These are phyloP conservation scores for Didymellaceae sp. DNA, from an alignment of 2,329 filamentous ascomycete species.

Conservation along the genomic window DNA sequence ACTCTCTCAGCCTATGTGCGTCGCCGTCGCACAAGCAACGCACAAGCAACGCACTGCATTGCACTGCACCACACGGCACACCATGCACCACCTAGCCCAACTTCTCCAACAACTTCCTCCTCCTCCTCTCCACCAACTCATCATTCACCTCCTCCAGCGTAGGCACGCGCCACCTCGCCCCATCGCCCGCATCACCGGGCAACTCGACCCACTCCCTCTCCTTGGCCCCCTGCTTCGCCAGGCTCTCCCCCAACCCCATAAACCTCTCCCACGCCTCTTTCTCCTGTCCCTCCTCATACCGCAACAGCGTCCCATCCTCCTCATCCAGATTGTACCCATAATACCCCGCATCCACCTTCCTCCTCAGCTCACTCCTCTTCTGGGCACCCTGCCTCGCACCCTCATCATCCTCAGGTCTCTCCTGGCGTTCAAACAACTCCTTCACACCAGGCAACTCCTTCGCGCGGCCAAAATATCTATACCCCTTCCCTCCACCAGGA, in stretches of 20 bases:
- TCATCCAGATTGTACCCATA: slow-evolving; percentile 95
- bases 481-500: slow-evolving; percentile 79
- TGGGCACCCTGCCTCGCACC: slow-evolving; percentile 69
- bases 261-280: slow-evolving; percentile 77
- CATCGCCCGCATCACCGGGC: slow-evolving; percentile 86
- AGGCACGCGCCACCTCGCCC: slow-evolving; percentile 80
- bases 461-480: slow-evolving; percentile 84
- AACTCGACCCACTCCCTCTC: slow-evolving; percentile 74
- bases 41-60: too few species aligned
- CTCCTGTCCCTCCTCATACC: slow-evolving; percentile 85
- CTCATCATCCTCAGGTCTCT: slow-evolving; percentile 52
- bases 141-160: slow-evolving; percentile 92
- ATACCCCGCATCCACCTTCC: slow-evolving; percentile 88
- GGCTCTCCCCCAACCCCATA: slow-evolving; percentile 61
- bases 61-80: too few species aligned
- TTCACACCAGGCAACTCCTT: slow-evolving; percentile 92
- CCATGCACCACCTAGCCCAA: too few species aligned
- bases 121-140: slow-evolving; percentile 85
- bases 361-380: slow-evolving; percentile 71
- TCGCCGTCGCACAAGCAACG: too few species aligned
- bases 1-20: too few species aligned
- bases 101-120: slow-evolving; percentile 84
- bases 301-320: slow-evolving; percentile 81
- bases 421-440: slow-evolving; percentile 66
- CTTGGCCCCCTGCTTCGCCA: slow-evolving; percentile 33